These are phyloP conservation scores for Lolium perenne DNA, from an alignment of 176 grass and related monocot species.

Conservation along the genomic window DNA sequence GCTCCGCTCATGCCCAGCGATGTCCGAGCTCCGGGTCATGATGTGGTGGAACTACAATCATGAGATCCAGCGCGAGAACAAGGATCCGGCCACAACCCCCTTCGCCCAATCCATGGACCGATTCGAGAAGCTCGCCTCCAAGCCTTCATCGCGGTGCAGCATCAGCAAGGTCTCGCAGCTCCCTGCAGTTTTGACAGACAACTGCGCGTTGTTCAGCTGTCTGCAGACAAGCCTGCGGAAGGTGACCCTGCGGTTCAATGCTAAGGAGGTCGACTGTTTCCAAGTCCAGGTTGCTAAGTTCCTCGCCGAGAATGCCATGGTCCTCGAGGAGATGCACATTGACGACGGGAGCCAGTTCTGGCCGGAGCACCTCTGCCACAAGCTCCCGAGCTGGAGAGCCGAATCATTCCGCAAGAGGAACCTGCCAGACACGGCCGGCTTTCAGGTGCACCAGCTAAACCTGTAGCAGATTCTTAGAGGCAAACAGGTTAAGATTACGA, in stretches of 20 bases:
- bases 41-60: background rate
- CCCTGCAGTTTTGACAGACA: background rate
- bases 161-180: background rate
- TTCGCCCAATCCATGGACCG: background rate
- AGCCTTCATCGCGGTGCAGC: background rate
- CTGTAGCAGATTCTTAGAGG: background rate
- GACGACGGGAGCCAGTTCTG: background rate
- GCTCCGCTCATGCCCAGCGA: background rate
- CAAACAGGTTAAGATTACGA: background rate
- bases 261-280: background rate
- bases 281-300: slow-evolving; percentile 15
- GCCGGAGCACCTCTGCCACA: background rate
- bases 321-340: background rate
- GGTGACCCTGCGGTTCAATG: background rate
- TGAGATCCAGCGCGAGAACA: background rate
- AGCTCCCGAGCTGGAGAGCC: background rate
- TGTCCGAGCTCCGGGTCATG: background rate
- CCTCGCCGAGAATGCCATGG: slow-evolving; percentile 15
- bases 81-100: background rate
- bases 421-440: background rate
- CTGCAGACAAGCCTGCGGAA: background rate
- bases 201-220: background rate
- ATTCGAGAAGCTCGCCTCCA: background rate
- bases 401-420: background rate
- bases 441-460: background rate